Percentiles rank a stretch among this genome's conserved stretches.
Evolutionary conservation across 371 early-diverging fungal genomes (phyloP).

Genomic region (Mucor racemosus): DNA sequence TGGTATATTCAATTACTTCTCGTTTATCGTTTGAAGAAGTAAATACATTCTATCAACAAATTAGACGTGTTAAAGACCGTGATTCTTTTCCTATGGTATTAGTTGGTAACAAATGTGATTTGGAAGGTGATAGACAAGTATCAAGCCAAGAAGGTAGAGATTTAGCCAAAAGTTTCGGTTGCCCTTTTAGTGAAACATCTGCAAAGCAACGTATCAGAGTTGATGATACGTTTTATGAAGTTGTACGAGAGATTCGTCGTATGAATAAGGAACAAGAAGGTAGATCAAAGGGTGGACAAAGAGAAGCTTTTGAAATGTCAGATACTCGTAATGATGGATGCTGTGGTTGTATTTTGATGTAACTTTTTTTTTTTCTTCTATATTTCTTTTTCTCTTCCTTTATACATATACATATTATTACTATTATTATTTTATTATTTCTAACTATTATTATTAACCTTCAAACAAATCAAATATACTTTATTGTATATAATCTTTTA

Average conservation of each 20-base stretch:
- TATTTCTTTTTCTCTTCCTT: neutral
- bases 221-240: constrained; percentile 84
- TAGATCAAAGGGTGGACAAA: constrained; percentile 28
- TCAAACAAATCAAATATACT: neutral
- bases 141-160: constrained; percentile 45
- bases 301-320: constrained; percentile 29
- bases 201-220: constrained; percentile 89
- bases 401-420: constrained; percentile 5
- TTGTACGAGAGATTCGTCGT: constrained; percentile 85
- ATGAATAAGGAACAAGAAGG: constrained; percentile 64
- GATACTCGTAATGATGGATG: constrained; percentile 16
- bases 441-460: constrained; percentile 1
- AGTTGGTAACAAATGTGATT: constrained; percentile 73
- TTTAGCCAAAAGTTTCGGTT: constrained; percentile 32
- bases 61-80: constrained; percentile 82
- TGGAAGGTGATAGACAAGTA: constrained; percentile 57
- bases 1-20: constrained; percentile 81
- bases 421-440: neutral
- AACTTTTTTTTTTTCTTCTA: neutral
- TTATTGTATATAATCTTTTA: constrained; percentile 2
- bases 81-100: constrained; percentile 73
- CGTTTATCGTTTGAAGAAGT: constrained; percentile 84
- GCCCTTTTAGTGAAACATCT: constrained; percentile 34
- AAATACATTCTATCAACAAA: constrained; percentile 75
- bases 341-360: constrained; percentile 34